phyloP scores from a whole-genome alignment of 495 filamentous ascomycete species.

The Aspergillus baeticus region DNA sequence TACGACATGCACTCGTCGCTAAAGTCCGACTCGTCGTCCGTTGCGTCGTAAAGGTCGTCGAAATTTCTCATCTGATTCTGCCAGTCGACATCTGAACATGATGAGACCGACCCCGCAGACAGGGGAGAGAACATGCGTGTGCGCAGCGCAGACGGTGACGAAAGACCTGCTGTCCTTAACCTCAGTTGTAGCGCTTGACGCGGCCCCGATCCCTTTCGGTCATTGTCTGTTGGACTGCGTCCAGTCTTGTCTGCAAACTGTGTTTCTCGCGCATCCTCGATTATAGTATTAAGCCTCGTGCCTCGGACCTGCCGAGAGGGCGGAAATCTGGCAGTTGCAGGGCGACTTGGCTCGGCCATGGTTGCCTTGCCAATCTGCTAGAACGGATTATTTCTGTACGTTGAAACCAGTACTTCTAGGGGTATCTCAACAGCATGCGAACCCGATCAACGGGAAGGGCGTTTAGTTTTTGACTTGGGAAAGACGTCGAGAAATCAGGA shows the following conservation, averaged over 20 bases:
- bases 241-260: conserved; percentile 23
- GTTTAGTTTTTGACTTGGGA: conserved; percentile 1
- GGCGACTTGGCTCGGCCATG: conserved; percentile 63
- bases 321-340: conserved; percentile 53
- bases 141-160: conserved; percentile 29
- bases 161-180: conserved; percentile 36
- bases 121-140: conserved; percentile 36
- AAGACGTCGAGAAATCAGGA: conserved; percentile 12
- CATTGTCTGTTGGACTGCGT: neutral
- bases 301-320: conserved; percentile 70
- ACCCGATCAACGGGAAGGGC: conserved; percentile 46
- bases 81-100: conserved; percentile 47
- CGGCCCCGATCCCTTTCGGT: conserved; percentile 18
- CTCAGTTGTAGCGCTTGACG: too few relatives aligned
- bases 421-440: conserved; percentile 37
- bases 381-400: conserved; percentile 17
- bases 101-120: conserved; percentile 37
- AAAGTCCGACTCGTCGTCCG: conserved; percentile 65
- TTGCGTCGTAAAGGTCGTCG: conserved; percentile 84
- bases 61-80: conserved; percentile 54
- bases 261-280: conserved; percentile 60
- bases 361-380: conserved; percentile 26
- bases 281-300: conserved; percentile 80
- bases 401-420: conserved; percentile 26
- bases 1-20: conserved; percentile 47